Base-by-base conservation (phyloP, 345 rosid genomes). In the Orychophragmus violaceus region DNA sequence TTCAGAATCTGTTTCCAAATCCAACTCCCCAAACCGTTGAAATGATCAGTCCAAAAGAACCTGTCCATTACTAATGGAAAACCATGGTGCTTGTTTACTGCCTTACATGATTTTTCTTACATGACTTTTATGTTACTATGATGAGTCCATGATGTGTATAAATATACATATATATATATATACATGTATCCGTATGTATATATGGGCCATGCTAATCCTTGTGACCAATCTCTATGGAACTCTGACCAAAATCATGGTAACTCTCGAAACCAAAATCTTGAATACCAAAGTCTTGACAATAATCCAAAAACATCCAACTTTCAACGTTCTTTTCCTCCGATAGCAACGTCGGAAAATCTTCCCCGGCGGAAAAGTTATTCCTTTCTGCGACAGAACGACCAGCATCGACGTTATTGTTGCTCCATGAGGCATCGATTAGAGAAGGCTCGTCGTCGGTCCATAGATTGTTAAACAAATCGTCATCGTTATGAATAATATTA, bases 241-340 rank as follows among this genome's bases (percentile, higher is more conserved):
- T 56, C 22, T 68, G 46, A 32, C 66, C 51, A 49, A 69, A 59
- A 59, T 55, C 55, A 67, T 51, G 14, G 39, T 77, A 82, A 70
- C 57, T 68, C 68, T 59, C 88, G 12, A 84, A 66, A 14, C 86
- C 88, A 42, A 85, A 87, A 71, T 91, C 98, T 6, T 87, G 88
- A 39, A 88, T 66, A 10, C 98, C 94, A 21, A 83, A 88, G 78
- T 91, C 96, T 64, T 85, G 85, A 36, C 91, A 87, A 61, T 84
- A 52, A 70, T 61, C 62, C 21, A 39, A 52, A 28, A 42, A 33
- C 68, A 53, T 61, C 62, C 68, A 70, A 61, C 39, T 19, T 5
- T 70, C 36, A 12, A 42, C 55, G 19, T 28, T 62, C 25, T 41
- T 52, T 4, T 41, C 89, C 64, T 70, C 55, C 23, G 23, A 54